Conservation (phyloP, 148 eudicot genomes). For the Heliamphora exappendiculata region DNA sequence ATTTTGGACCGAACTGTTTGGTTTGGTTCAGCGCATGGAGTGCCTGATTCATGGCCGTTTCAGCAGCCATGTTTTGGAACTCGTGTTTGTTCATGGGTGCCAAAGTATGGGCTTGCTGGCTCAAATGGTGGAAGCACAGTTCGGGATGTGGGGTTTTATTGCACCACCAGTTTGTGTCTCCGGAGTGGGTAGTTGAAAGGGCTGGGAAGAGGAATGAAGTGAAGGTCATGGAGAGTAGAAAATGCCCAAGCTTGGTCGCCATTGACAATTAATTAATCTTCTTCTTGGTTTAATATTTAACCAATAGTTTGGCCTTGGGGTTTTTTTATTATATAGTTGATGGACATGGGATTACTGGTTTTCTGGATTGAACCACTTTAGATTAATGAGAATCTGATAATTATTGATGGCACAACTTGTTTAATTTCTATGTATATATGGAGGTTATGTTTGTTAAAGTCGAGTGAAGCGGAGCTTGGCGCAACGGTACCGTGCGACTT, state of each 20-base stretch:
- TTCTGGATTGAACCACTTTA: too few relatives aligned
- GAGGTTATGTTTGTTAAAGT: too few relatives aligned
- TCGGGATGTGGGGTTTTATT: neutral
- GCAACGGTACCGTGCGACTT: too few relatives aligned
- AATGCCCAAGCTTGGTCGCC: neutral
- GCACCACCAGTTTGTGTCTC: neutral
- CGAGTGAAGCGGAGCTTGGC: too few relatives aligned
- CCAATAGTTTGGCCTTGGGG: too few relatives aligned
- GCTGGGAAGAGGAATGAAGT: neutral
- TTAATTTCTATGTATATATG: too few relatives aligned
- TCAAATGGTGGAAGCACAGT: neutral
- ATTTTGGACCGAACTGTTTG: neutral
- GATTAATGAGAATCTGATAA: too few relatives aligned
- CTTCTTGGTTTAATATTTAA: too few relatives aligned
- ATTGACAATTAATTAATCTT: too few relatives aligned
- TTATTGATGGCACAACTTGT: too few relatives aligned
- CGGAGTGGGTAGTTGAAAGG: neutral
- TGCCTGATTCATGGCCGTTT: neutral
- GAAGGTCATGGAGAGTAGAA: neutral
- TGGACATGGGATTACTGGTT: too few relatives aligned
- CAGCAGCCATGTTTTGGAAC: neutral
- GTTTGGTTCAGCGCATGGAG: neutral
- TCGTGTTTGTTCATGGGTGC: neutral
- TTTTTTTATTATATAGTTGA: too few relatives aligned
- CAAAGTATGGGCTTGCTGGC: neutral